Conservation (phyloP, 192 early-diverging fungal species). For the Chytriomyces hyalinus region DNA sequence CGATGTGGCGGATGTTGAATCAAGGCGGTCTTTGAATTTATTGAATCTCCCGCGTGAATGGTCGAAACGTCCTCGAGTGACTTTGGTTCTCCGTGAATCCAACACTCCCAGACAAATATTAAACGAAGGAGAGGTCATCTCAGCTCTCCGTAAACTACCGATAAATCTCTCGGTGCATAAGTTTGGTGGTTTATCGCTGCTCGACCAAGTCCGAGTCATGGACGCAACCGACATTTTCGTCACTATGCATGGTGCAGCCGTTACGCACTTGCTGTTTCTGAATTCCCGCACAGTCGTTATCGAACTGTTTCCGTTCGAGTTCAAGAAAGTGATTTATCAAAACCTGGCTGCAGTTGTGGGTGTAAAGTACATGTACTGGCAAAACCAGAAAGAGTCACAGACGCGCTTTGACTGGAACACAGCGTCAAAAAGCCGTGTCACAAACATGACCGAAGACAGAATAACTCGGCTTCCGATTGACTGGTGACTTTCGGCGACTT, state of each 20-base stretch:
- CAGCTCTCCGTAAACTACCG: constrained; percentile 16
- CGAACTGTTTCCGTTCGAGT: constrained; percentile 44
- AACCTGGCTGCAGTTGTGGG: constrained; percentile 37
- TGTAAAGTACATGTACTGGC: constrained; percentile 39
- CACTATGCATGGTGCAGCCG: constrained; percentile 45
- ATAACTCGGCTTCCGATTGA: constrained; percentile 39
- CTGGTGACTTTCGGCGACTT: constrained; percentile 20
- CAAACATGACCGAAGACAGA: constrained; percentile 31
- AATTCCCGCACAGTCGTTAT: constrained; percentile 34
- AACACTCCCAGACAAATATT: constrained; percentile 37
- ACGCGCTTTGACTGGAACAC: constrained; percentile 27
- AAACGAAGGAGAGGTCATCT: constrained; percentile 43
- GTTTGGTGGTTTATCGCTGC: constrained; percentile 25
- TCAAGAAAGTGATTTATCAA: constrained; percentile 43
- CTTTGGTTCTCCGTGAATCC: constrained; percentile 32
- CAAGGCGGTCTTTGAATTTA: background rate
- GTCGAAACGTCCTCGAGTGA: constrained; percentile 21
- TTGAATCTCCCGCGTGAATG: background rate
- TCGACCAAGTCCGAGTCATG: constrained; percentile 36
- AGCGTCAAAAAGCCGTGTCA: constrained; percentile 30
- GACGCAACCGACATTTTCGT: constrained; percentile 41
- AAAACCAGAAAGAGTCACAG: constrained; percentile 28
- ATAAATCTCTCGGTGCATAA: constrained; percentile 25
- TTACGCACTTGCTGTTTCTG: constrained; percentile 44
- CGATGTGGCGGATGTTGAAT: background rate